Evolutionary conservation across 352 stramenopile species (phyloP), one percentile per base, ranked within the genome.

Genomic region (Thalassiosira mediterranea): DNA sequence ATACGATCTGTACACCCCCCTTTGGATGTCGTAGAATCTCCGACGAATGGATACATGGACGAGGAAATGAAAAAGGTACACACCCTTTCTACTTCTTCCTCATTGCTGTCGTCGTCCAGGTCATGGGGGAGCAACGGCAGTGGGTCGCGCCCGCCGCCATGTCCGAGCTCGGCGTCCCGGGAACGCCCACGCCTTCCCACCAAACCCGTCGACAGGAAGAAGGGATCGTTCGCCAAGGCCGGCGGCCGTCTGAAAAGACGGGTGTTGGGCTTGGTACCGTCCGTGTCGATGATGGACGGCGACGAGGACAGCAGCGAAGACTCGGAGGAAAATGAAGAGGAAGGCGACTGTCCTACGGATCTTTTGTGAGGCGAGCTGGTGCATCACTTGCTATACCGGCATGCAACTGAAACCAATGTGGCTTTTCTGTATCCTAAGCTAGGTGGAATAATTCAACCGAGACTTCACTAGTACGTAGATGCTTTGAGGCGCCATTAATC

Each of bases 201-300:
- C 13, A 77, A 69, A 63, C 61, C 32, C 19, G 19, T n/a, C 10
- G 47, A 60, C 38, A 49, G 57, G 19, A 81, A 72, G 25, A 76
- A 72, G 25, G 61, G 57, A 1, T 68, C 65, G 29, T 72, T 75
- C 1, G 59, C 48, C 8, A 81, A 69, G 37, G 37, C 53, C 29
- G 62, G 61, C 10, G 47, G 28, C 34, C 48, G 32, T 1, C 57
- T 76, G 37, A 82, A 77, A 58, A 56, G 62, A 48, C 72, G 62
- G 17, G 54, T 80, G 29, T 37, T 82, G 42, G 61, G 62, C 56
- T 71, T 72, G 46, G 66, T 75, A 49, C 59, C 66, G 19, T 51
- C 59, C 38, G 59, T 72, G 51, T 82, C 73, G 10, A 69, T 82
- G 37, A 71, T 81, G 65, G 73, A 82, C 28, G 70, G 53, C 8